Base-by-base conservation (phyloP, 75 land plant species). In the Selaginella moellendorffii region DNA sequence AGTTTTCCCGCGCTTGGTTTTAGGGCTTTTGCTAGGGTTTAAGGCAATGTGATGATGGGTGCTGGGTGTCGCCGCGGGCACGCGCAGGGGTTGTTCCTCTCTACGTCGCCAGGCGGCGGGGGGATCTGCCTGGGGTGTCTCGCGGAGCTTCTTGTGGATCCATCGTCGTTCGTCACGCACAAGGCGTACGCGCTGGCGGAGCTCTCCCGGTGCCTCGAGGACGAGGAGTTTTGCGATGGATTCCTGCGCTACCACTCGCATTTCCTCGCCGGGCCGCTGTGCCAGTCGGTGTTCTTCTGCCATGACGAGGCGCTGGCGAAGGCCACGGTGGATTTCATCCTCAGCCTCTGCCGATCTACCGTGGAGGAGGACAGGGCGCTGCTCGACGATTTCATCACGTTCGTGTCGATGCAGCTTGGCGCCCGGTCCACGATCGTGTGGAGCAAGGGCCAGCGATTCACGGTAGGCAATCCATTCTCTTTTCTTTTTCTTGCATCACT, bases 121-220 rank as follows among this genome's bases (percentile, higher is more conserved):
- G 8, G 42, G 24, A 82, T 91, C 53, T 91, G 97, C 79, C 77
- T 91, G 23, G 56, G 62, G 65, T 91, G 97, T 79, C 72, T 91
- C 80, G 54, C 83, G 42, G 64, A 80, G 46, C 77, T 82, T 28
- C 52, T 91, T 71, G 63, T 80, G 61, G 42, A 65, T 25, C 81
- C 85, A 18, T 26, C 97, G 23, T 74, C 80, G 24, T 65, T 76
- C 21, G 54, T 84, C 26, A 30, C 79, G 63, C 97, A 82, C 79
- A 78, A 81, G 70, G 82, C 80, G 58, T 77, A 73, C 74, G 91
- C 92, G 53, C 64, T 91, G 65, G 74, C 92, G 26, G 83, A 80
- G 31, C 72, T 91, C 66, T 66, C 81, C 64, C 72, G 51, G 17
- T 79, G 85, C 27, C 36, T 89, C 63, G 66, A 77, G 12, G 72